Conservation (phyloP, 176 grass and related monocot species). For the Bothriochloa decipiens region DNA sequence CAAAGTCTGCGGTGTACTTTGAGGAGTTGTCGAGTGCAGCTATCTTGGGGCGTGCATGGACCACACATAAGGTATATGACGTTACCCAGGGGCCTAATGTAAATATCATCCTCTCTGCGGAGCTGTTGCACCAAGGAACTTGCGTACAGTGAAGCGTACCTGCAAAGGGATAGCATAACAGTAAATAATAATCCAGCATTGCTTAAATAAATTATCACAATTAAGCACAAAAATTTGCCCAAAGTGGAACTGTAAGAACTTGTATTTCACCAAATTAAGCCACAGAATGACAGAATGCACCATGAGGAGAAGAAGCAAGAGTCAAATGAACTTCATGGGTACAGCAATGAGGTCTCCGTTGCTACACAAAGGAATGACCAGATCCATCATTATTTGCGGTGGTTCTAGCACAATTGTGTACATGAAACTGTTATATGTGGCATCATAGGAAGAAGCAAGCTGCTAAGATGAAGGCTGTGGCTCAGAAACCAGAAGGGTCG, state of each 20-base stretch:
- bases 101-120: slow-evolving; percentile 79
- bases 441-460: background rate
- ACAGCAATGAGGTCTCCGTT: background rate
- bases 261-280: background rate
- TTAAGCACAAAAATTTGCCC: background rate
- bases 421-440: background rate
- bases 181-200: background rate
- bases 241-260: slow-evolving; percentile 1
- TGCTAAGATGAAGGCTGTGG: background rate
- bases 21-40: slow-evolving; percentile 66
- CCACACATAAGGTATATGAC: slow-evolving; percentile 97
- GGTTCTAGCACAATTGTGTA: background rate
- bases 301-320: background rate
- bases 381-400: background rate
- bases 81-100: slow-evolving; percentile 78
- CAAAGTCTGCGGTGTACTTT: slow-evolving; percentile 62
- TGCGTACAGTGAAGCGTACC: slow-evolving; percentile 73
- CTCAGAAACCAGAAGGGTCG: background rate
- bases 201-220: background rate
- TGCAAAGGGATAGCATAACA: slow-evolving; percentile 19
- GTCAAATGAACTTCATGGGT: background rate
- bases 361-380: background rate
- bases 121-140: slow-evolving; percentile 76
- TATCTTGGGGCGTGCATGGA: slow-evolving; percentile 69
- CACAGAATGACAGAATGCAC: background rate